Conservation (phyloP, 306 rosid species). For the Pueraria montana region DNA sequence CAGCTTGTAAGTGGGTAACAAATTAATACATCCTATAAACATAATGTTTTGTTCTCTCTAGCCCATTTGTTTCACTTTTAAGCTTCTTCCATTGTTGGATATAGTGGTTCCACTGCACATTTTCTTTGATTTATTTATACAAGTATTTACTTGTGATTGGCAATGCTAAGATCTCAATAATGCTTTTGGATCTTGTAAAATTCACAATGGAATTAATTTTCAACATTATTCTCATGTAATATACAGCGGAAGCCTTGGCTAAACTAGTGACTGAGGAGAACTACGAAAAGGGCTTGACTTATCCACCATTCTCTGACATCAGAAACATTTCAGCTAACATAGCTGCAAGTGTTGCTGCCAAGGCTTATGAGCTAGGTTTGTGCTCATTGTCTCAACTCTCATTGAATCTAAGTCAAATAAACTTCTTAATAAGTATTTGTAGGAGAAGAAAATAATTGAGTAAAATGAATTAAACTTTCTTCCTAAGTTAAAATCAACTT, state of each 20-base stretch:
- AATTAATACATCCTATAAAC: background rate
- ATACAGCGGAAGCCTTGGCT: slow-evolving; percentile 78
- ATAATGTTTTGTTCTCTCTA: background rate
- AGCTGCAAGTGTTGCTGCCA: slow-evolving; percentile 88
- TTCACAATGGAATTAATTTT: background rate
- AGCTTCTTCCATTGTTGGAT: background rate
- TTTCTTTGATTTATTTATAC: background rate
- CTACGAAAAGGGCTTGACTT: slow-evolving; percentile 67
- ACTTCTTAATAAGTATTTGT: no score
- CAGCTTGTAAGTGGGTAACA: slow-evolving; percentile 21
- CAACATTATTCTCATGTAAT: background rate
- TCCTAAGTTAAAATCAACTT: no score
- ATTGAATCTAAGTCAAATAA: no score
- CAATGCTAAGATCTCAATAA: background rate
- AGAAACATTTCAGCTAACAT: slow-evolving; percentile 79
- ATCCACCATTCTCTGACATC: slow-evolving; percentile 74
- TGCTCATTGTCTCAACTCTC: slow-evolving; percentile 1
- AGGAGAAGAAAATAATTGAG: no score
- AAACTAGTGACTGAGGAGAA: slow-evolving; percentile 67
- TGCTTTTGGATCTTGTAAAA: background rate
- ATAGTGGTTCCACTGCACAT: background rate
- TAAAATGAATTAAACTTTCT: no score
- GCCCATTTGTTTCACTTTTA: background rate
- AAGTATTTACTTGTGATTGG: background rate
- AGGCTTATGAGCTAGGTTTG: slow-evolving; percentile 88